Conservation (phyloP, 129 eudicot genomes). For the Solidago caesia region DNA sequence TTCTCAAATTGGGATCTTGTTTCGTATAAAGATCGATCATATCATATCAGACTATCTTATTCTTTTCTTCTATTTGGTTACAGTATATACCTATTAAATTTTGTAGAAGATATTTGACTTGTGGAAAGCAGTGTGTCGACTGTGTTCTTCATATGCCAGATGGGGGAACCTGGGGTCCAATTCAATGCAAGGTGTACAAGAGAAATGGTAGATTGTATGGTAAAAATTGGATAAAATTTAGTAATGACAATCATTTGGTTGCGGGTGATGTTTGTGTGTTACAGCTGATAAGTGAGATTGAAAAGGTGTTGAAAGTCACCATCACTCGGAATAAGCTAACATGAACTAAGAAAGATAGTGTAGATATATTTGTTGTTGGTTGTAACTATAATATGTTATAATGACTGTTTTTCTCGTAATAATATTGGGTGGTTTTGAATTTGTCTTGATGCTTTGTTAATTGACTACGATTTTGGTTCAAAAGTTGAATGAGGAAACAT, state of each 20-base stretch:
- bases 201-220: background rate
- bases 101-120: constrained; percentile 14
- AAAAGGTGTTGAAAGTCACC: background rate
- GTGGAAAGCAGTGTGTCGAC: background rate
- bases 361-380: no score
- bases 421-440: no score
- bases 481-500: no score
- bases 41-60: background rate
- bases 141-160: constrained; percentile 15
- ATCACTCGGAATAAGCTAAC: no score
- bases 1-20: background rate
- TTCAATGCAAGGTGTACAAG: background rate
- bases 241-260: constrained; percentile 31
- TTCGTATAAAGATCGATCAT: background rate
- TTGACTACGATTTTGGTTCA: no score
- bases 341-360: no score
- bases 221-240: constrained; percentile 29
- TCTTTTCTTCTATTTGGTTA: background rate
- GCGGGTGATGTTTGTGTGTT: constrained; percentile 39
- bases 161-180: constrained; percentile 28
- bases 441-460: no score
- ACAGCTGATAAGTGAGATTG: constrained; percentile 13
- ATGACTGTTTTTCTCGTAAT: no score
- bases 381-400: no score
- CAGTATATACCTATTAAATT: constrained; percentile 19